Evolutionary conservation across 1,284 basidiomycete species (phyloP).

Genomic region (Crucibulum cyathiforme): DNA sequence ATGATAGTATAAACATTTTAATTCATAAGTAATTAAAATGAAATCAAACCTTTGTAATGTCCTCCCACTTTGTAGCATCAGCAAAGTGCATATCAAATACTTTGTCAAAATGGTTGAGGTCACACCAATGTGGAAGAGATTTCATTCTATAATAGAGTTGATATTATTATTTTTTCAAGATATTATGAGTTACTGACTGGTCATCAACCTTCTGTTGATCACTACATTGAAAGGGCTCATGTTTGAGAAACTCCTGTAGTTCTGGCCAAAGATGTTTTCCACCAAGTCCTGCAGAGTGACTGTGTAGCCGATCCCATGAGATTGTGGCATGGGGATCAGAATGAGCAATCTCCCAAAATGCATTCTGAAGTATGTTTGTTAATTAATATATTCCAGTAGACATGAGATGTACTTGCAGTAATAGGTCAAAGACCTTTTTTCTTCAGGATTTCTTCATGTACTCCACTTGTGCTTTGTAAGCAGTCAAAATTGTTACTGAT

Average conservation of each 20-base stretch:
- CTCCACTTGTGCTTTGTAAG: neutral
- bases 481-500: conserved; percentile 4
- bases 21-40: neutral
- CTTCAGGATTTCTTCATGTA: conserved; percentile 27
- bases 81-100: conserved; percentile 30
- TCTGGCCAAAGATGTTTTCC: conserved; percentile 8
- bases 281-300: neutral
- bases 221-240: neutral
- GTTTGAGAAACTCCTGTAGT: neutral
- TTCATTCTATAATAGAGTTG: conserved; percentile 1
- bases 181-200: neutral
- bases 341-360: conserved; percentile 28
- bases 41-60: conserved; percentile 32
- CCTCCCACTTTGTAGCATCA: conserved; percentile 40
- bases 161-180: neutral
- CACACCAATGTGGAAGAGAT: conserved; percentile 33
- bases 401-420: neutral
- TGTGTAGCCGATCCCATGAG: conserved; percentile 40
- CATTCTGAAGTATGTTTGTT: conserved; percentile 28
- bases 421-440: conserved; percentile 35
- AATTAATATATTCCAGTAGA: too few species aligned
- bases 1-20: neutral
- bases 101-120: conserved; percentile 37
- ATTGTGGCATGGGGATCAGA: conserved; percentile 29
- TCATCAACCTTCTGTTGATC: neutral